Evolutionary conservation across 2,329 filamentous ascomycete species (phyloP).

Genomic region (Diaporthe sp.): DNA sequence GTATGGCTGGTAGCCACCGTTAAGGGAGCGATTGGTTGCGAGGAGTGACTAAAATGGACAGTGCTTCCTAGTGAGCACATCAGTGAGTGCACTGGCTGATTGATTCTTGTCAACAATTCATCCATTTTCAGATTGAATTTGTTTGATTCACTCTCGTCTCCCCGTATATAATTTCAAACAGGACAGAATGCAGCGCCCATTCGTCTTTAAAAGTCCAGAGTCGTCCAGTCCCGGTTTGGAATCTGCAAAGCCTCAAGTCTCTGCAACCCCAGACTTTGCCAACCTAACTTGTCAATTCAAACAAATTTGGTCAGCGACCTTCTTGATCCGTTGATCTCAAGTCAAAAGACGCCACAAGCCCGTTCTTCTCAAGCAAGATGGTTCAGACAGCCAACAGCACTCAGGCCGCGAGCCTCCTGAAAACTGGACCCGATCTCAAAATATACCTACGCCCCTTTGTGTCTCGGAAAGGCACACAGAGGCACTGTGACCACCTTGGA

Average conservation of each 20-base stretch:
- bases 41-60: constrained; percentile 9
- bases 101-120: background rate
- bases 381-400: background rate
- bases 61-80: background rate
- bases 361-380: background rate
- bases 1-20: background rate
- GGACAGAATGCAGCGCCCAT: no score
- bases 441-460: background rate
- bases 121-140: no score
- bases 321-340: background rate
- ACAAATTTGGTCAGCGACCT: background rate
- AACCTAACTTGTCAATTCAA: background rate
- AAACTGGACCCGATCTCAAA: background rate
- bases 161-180: background rate
- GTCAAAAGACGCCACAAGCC: background rate
- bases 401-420: no score
- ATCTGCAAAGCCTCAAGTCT: background rate
- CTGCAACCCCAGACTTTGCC: background rate
- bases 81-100: background rate
- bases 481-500: constrained; percentile 30
- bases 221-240: background rate
- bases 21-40: background rate
- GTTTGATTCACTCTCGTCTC: background rate
- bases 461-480: constrained; percentile 1
- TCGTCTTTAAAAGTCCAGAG: background rate